Evolutionary conservation across 1,284 basidiomycete species (phyloP), one percentile per base, ranked within the genome.

Genomic region (Cutaneotrichosporon daszewskae): DNA sequence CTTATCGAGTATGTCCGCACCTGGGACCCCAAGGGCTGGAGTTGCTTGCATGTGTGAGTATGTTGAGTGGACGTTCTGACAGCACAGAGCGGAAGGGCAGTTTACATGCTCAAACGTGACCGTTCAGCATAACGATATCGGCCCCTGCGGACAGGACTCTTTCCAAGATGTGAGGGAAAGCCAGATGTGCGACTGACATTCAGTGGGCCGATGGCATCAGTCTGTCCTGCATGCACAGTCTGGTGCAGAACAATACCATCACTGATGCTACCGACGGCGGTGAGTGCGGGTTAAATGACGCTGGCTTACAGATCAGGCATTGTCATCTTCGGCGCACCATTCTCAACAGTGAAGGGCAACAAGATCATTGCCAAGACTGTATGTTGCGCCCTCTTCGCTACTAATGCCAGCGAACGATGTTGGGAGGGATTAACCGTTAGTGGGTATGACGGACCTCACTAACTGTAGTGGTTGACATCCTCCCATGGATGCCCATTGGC

Each of bases 191-290:
- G 5, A 23, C n/a, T 25, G 35, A 26, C 17, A n/a, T n/a, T n/a
- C 35, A 32, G 82, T 89, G 86, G 87, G 84, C 87, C 3, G 87
- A 90, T 58, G 87, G 87, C 3, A 85, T 90, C 59, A 86, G 83
- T 53, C 64, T 89, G 44, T 80, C 80, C 40, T 91, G 87, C 79
- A 28, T 23, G 20, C 24, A 36, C 24, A 36, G 35, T 25, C 16
- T 25, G 5, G 77, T 90, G 26, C 77, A 77, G 42, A 81, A 83
- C 57, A 91, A 90, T 65, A 75, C 79, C 66, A 74, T 91, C 41
- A 76, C 78, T 14, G 67, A 68, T 43, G 65, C 87, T 4, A 89
- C 87, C 1, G 87, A 90, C 59, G 64, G 64, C 10, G 85, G n/a
- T n/a, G n/a, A n/a, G n/a, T n/a, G n/a, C n/a, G n/a, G n/a, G n/a